Base-by-base conservation (phyloP, 768 basidiomycete species). In the Termitomyces titanicus region DNA sequence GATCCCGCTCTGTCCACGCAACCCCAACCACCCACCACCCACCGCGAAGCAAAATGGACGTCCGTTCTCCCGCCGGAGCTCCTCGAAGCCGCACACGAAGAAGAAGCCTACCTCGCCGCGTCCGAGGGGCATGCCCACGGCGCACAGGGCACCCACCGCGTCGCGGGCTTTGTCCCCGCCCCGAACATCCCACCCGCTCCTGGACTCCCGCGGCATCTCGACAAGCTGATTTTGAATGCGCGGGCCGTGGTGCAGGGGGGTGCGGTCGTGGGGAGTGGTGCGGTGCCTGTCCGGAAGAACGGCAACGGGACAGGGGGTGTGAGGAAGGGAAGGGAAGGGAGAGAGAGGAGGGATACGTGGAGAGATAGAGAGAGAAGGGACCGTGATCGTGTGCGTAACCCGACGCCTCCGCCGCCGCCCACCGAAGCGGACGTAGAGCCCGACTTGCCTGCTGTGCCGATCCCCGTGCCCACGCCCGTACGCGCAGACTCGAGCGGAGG, bases 141-240 rank as follows among this genome's bases (percentile, higher is more conserved):
- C 31, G 45, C 43, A 55, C 46, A 66, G 57, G 56, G 63, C 44
- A 45, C 50, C 52, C 49, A 67, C 53, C 18, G 66, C 27, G 70
- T 74, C 12, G 64, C 61, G 34, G 75, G 75, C 3, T 75, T 80
- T 62, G 70, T 76, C 31, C 84, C 87, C 11, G 82, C 86, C 1
- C 90, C 93, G 17, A 84, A 84, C 60, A 88, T 95, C 57, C 94
- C 94, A 2, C 86, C 88, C 20, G 94, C 97, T 2, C 94, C 97
- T 1, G 75, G 80, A 1, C 78, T 98, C 42, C 97, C 97, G 0
- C 75, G 94, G 1, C 93, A 98, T 64, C 75, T 99, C 39, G 95
- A 98, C 65, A 94, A 94, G 64, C 85, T 97, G 47, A 97, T 98
- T 55, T 72, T 99, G 57, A 98, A 98, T 64, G 64, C 78, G 61